Conservation (phyloP, 345 rosid genomes). For the Leavenworthia alabamica region DNA sequence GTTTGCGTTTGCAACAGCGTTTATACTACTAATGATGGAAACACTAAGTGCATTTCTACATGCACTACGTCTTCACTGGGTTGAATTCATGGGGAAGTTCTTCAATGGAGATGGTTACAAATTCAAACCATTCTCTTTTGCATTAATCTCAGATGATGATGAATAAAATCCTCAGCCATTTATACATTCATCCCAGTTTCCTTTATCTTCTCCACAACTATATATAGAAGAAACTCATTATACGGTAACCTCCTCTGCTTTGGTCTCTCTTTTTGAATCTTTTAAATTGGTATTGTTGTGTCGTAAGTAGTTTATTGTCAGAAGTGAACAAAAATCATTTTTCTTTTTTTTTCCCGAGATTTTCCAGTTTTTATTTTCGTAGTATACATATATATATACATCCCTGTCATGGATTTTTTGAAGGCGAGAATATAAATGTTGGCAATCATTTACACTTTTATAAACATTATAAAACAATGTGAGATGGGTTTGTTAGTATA, state of each 20-base stretch:
- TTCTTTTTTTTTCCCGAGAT: too few species aligned
- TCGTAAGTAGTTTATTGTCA: too few species aligned
- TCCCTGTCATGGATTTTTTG: too few species aligned
- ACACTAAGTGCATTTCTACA: constrained; percentile 94
- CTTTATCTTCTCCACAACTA: background rate
- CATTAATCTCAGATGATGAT: constrained; percentile 59
- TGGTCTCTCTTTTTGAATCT: too few species aligned
- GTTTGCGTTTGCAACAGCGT: constrained; percentile 91
- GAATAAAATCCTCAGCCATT: constrained; percentile 34
- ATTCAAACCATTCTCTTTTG: constrained; percentile 81
- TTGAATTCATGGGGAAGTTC: constrained; percentile 85
- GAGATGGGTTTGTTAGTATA: constrained; percentile 5
- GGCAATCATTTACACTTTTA: too few species aligned
- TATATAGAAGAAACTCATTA: too few species aligned
- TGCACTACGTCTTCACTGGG: constrained; percentile 98
- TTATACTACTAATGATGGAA: constrained; percentile 94
- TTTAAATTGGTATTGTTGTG: too few species aligned
- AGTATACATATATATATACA: too few species aligned
- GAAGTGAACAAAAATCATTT: too few species aligned
- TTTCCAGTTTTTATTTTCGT: too few species aligned
- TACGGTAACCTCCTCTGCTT: too few species aligned
- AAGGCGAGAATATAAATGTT: too few species aligned
- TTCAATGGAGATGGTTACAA: constrained; percentile 94
- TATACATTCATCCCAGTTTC: constrained; percentile 20
- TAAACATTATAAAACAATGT: background rate